These are phyloP conservation scores for Leccinum uliginosum DNA, from an alignment of 768 basidiomycete genomes.

Conservation along the genomic window DNA sequence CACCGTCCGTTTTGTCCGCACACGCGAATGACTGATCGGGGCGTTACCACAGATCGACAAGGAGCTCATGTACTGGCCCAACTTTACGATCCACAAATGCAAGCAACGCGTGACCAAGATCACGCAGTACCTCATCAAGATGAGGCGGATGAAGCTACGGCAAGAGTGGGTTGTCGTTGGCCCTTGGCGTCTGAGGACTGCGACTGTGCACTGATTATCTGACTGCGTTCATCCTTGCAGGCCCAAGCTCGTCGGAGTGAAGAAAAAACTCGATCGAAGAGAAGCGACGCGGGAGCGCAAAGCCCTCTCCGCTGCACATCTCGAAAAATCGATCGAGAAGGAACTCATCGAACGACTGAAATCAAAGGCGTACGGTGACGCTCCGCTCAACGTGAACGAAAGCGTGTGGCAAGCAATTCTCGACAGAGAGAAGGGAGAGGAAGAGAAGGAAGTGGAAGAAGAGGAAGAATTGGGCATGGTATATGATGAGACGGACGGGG, in stretches of 20 bases:
- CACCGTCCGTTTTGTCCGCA: background rate
- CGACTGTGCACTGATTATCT: background rate
- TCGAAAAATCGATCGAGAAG: slow-evolving; percentile 93
- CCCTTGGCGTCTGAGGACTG: background rate
- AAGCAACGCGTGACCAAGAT: slow-evolving; percentile 99
- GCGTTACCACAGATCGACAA: slow-evolving; percentile 70
- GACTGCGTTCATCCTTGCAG: slow-evolving; percentile 36
- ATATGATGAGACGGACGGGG: slow-evolving; percentile 54
- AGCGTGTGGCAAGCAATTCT: slow-evolving; percentile 91
- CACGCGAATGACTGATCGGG: background rate
- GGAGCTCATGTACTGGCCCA: slow-evolving; percentile 97
- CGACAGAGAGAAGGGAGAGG: slow-evolving; percentile 64
- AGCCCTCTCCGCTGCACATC: slow-evolving; percentile 90
- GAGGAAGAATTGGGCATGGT: slow-evolving; percentile 39
- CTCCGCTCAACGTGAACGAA: slow-evolving; percentile 97
- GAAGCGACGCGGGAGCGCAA: slow-evolving; percentile 93
- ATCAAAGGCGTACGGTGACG: slow-evolving; percentile 95
- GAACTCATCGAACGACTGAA: slow-evolving; percentile 95
- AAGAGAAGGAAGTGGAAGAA: slow-evolving; percentile 41
- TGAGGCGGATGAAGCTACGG: slow-evolving; percentile 84
- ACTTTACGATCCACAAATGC: slow-evolving; percentile 96
- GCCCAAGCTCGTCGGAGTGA: slow-evolving; percentile 89
- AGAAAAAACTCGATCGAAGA: slow-evolving; percentile 94
- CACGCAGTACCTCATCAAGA: slow-evolving; percentile 98
- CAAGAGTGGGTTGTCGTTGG: slow-evolving; percentile 65